A percentile compares a stretch with the other conserved stretches of the same genome.
Evolutionary conservation across 805 yeast species (phyloP).

Genomic region (Metschnikowia shivogae): DNA sequence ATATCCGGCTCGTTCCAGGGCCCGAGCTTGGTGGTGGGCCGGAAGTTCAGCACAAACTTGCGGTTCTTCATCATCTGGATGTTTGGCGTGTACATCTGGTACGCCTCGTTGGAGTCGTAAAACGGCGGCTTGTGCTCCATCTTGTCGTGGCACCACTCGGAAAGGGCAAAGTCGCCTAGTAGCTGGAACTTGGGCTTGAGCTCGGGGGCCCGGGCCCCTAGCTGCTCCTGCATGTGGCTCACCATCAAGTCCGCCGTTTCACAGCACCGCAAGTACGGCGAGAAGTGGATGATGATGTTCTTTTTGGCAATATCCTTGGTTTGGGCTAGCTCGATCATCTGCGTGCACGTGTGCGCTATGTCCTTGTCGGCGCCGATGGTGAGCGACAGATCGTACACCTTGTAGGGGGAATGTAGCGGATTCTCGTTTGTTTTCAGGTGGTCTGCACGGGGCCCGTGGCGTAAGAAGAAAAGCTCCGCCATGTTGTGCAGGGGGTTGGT

Average conservation of each 20-base stretch:
- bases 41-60: constrained; percentile 33
- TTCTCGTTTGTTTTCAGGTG: constrained; percentile 27
- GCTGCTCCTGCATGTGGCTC: constrained; percentile 22
- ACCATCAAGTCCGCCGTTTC: constrained; percentile 41
- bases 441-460: constrained; percentile 42
- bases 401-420: constrained; percentile 26
- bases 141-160: constrained; percentile 44
- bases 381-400: constrained; percentile 37
- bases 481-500: constrained; percentile 13
- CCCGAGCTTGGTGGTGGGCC: constrained; percentile 42
- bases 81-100: constrained; percentile 44
- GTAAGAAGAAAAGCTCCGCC: constrained; percentile 41
- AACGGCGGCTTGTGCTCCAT: constrained; percentile 42
- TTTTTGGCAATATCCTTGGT: constrained; percentile 15
- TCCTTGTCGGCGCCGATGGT: constrained; percentile 25
- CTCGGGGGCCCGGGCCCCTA: constrained; percentile 24
- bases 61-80: constrained; percentile 32
- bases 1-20: constrained; percentile 41
- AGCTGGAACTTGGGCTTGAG: constrained; percentile 35
- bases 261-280: constrained; percentile 42
- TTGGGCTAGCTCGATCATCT: constrained; percentile 22
- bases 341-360: constrained; percentile 22
- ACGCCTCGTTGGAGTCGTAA: constrained; percentile 41
- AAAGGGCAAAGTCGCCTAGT: constrained; percentile 41
- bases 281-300: constrained; percentile 34